These are phyloP conservation scores for Pseudocercospora vitis DNA, from an alignment of 2,329 filamentous ascomycete genomes.

Conservation along the genomic window DNA sequence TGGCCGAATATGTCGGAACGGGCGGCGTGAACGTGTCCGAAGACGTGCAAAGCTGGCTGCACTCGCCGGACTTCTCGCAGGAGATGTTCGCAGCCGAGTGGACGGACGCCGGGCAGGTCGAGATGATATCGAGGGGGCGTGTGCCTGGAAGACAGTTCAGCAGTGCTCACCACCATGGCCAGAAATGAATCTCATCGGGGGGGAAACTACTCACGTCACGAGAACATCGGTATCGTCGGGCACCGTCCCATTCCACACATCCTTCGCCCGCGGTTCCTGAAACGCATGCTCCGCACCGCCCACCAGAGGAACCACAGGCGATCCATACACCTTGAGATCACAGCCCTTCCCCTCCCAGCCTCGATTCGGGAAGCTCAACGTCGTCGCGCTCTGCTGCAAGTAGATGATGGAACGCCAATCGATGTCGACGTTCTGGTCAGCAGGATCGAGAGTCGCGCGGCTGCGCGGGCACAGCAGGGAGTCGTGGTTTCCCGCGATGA, in stretches of 20 bases:
- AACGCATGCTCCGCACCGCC: slow-evolving; percentile 74
- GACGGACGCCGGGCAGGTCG: slow-evolving; percentile 55
- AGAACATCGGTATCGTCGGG: slow-evolving; percentile 74
- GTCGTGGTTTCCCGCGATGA: slow-evolving; percentile 88
- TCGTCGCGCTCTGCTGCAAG: slow-evolving; percentile 67
- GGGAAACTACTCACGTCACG: slow-evolving; percentile 61
- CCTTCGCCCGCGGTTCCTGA: slow-evolving; percentile 65
- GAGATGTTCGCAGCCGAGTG: slow-evolving; percentile 67
- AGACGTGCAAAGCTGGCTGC: slow-evolving; percentile 73
- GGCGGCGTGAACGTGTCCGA: slow-evolving; percentile 80
- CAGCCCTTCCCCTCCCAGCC: slow-evolving; percentile 46
- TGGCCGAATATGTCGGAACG: slow-evolving; percentile 30
- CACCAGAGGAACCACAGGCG: slow-evolving; percentile 69
- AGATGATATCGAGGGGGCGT: slow-evolving; percentile 73
- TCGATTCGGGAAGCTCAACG: slow-evolving; percentile 57
- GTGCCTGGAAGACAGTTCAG: slow-evolving; percentile 47
- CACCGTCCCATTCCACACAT: slow-evolving; percentile 72
- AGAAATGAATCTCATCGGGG: background rate
- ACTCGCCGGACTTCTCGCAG: slow-evolving; percentile 72
- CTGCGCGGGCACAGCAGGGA: slow-evolving; percentile 73
- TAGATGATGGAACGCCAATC: slow-evolving; percentile 72
- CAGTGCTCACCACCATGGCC: background rate
- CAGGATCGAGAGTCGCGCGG: slow-evolving; percentile 48
- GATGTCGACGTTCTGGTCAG: slow-evolving; percentile 57
- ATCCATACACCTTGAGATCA: slow-evolving; percentile 72